A percentile compares a stretch with the other conserved stretches of the same genome.
Conservation (phyloP, 164 flowering plant genomes). For the Chloranthus sessilifolius region DNA sequence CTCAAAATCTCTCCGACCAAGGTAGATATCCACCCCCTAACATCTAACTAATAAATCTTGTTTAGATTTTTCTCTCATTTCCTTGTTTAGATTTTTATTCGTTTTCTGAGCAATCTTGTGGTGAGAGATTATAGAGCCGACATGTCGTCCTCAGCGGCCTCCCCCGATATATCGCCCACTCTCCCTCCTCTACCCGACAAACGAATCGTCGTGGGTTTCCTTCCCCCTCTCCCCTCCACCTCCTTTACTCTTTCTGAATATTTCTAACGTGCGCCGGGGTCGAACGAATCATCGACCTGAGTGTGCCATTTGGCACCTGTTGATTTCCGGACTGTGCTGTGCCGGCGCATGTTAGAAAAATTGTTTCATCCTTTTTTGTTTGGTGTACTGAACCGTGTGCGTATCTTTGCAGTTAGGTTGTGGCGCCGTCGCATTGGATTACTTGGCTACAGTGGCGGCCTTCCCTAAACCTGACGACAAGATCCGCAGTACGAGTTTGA, state of each 20-base stretch:
- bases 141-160: slow-evolving; percentile 23
- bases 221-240: neutral
- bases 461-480: slow-evolving; percentile 91
- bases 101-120: no score
- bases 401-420: slow-evolving; percentile 51
- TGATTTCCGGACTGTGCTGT: neutral
- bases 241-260: neutral
- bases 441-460: slow-evolving; percentile 63
- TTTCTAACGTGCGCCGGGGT: neutral
- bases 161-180: slow-evolving; percentile 15
- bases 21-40: no score
- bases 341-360: slow-evolving; percentile 5
- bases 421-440: slow-evolving; percentile 50
- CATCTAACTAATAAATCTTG: no score
- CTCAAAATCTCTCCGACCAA: no score
- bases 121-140: slow-evolving; percentile 20
- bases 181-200: slow-evolving; percentile 45
- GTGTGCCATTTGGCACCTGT: neutral
- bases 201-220: slow-evolving; percentile 37
- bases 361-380: no score
- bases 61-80: neutral
- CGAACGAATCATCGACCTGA: no score
- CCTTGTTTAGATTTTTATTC: neutral
- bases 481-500: slow-evolving; percentile 68
- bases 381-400: no score